phyloP scores from a whole-genome alignment of 164 flowering plant genomes.

The Macadamia tetraphylla region DNA sequence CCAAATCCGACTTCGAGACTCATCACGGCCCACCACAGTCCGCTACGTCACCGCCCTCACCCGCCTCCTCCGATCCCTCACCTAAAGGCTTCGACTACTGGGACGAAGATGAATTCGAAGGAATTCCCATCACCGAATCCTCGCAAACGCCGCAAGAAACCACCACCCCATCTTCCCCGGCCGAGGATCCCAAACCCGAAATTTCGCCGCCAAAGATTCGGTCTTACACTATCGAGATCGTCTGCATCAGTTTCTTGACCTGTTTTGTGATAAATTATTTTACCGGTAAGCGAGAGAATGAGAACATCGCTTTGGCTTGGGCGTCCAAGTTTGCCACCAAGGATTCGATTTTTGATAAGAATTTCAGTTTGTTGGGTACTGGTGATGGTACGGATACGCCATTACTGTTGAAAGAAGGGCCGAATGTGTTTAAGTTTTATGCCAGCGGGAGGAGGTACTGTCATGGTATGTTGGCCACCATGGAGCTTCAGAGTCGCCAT shows the following conservation, averaged over 20 bases:
- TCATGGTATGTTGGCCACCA: slow-evolving; percentile 81
- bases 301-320: slow-evolving; percentile 89
- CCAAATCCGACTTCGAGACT: slow-evolving; percentile 39
- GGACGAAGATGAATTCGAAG: slow-evolving; percentile 98
- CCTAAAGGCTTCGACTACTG: slow-evolving; percentile 56
- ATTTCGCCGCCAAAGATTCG: neutral
- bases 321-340: slow-evolving; percentile 70
- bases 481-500: slow-evolving; percentile 89
- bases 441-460: slow-evolving; percentile 93
- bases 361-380: slow-evolving; percentile 82
- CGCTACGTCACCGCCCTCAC: slow-evolving; percentile 6
- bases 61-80: slow-evolving; percentile 25
- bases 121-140: slow-evolving; percentile 39
- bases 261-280: slow-evolving; percentile 66
- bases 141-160: neutral
- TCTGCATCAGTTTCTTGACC: slow-evolving; percentile 59
- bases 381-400: slow-evolving; percentile 93
- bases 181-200: slow-evolving; percentile 9
- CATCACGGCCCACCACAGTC: slow-evolving; percentile 17
- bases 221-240: slow-evolving; percentile 51
- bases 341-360: slow-evolving; percentile 84
- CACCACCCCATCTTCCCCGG: slow-evolving; percentile 9
- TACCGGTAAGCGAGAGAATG: slow-evolving; percentile 88
- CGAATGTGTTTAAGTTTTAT: slow-evolving; percentile 84
- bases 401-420: slow-evolving; percentile 83